Conservation (phyloP, 2,329 filamentous ascomycete species). For the Penicillium brevicompactum region DNA sequence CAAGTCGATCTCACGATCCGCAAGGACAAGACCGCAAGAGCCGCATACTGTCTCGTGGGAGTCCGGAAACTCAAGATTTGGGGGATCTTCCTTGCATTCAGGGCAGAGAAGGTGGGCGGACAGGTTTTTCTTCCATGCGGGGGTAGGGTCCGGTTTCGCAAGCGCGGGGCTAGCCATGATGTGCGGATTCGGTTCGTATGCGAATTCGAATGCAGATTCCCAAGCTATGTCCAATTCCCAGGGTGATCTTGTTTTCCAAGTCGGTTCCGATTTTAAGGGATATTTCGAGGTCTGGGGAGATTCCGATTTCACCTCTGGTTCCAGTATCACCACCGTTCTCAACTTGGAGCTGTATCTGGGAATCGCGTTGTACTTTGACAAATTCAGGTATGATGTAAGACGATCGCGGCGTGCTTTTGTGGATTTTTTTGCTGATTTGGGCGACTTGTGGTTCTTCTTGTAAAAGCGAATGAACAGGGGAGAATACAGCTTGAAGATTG, state of each 20-base stretch:
- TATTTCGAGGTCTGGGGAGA: too few relatives aligned
- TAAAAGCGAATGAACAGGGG: slow-evolving; percentile 67
- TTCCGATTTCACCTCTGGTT: too few relatives aligned
- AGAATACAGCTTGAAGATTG: slow-evolving; percentile 69
- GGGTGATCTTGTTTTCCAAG: too few relatives aligned
- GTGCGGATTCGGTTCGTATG: not conserved
- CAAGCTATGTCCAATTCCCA: too few relatives aligned
- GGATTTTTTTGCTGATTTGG: slow-evolving; percentile 47
- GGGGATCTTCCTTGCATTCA: slow-evolving; percentile 90
- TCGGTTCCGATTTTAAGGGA: too few relatives aligned
- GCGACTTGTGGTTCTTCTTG: slow-evolving; percentile 51
- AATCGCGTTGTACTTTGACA: slow-evolving; percentile 22
- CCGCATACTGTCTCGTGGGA: slow-evolving; percentile 91
- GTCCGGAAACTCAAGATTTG: slow-evolving; percentile 90
- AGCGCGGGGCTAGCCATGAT: slow-evolving; percentile 39
- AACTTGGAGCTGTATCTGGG: too few relatives aligned
- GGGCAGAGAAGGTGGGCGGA: slow-evolving; percentile 83
- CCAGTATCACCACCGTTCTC: too few relatives aligned
- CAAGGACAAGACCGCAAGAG: slow-evolving; percentile 87
- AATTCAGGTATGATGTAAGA: slow-evolving; percentile 29
- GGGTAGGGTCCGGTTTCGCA: slow-evolving; percentile 42
- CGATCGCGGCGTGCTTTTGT: slow-evolving; percentile 45
- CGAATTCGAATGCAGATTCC: too few relatives aligned
- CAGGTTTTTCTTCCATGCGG: slow-evolving; percentile 76
- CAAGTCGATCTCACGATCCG: slow-evolving; percentile 89